Evolutionary conservation across 805 yeast species (phyloP).

Genomic region (Tetrapisispora arboricola): DNA sequence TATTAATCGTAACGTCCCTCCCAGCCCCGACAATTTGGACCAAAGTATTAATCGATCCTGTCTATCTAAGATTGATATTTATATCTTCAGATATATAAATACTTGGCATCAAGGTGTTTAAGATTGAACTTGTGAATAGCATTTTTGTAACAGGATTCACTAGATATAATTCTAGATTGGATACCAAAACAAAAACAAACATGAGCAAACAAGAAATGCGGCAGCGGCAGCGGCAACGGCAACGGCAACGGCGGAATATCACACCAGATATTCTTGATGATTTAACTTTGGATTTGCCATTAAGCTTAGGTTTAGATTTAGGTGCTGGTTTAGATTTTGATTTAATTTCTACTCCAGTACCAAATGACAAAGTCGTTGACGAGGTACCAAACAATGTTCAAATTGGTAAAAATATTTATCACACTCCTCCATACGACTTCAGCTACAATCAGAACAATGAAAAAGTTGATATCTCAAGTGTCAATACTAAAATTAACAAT

Average conservation of each 20-base stretch:
- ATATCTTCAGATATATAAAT: too few species aligned
- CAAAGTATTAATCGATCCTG: too few species aligned
- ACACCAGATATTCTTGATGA: not conserved
- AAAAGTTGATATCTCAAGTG: too few species aligned
- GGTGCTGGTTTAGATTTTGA: not conserved
- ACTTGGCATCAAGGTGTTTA: too few species aligned
- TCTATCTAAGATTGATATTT: too few species aligned
- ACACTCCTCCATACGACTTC: constrained; percentile 13
- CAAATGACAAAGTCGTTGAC: too few species aligned
- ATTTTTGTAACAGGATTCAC: too few species aligned
- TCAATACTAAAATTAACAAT: not conserved
- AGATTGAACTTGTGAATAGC: too few species aligned
- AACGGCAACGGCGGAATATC: constrained; percentile 2
- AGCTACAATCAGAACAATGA: not conserved
- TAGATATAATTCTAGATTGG: too few species aligned
- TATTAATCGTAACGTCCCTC: too few species aligned
- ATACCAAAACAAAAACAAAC: not conserved
- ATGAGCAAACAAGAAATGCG: not conserved
- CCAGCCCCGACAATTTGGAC: too few species aligned
- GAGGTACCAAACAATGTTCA: not conserved
- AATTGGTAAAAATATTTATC: constrained; percentile 3
- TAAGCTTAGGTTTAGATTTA: not conserved
- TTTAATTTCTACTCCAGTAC: not conserved
- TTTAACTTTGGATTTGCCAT: not conserved
- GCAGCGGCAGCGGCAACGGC: constrained; percentile 1